Percentiles rank a stretch among this genome's conserved stretches.
phyloP scores from a whole-genome alignment of 1,284 basidiomycete genomes.

The Tilletia horrida region DNA sequence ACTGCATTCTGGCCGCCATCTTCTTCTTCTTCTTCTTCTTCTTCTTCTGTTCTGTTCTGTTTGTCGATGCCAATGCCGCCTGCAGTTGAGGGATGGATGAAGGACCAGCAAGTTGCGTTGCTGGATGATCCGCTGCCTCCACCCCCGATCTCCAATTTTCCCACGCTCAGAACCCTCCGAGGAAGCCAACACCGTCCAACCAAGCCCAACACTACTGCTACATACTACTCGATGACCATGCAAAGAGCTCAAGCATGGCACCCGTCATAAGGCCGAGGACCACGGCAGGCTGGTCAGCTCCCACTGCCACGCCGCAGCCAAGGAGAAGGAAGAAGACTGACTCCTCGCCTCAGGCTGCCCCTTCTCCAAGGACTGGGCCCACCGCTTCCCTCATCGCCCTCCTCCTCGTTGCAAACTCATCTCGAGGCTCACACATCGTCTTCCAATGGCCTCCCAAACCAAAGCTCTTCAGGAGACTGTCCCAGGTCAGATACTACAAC shows the following conservation, averaged over 20 bases:
- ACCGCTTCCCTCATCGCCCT: constrained; percentile 43
- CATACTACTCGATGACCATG: no score
- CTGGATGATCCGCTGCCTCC: no score
- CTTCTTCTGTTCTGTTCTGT: no score
- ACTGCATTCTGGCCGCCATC: neutral
- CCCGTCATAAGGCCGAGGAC: neutral
- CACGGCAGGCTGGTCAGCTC: constrained; percentile 4
- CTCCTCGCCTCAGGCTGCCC: neutral
- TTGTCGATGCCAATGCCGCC: no score
- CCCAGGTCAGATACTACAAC: constrained; percentile 43
- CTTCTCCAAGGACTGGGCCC: neutral
- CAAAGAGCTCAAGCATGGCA: no score
- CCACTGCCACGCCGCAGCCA: neutral
- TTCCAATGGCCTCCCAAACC: constrained; percentile 52
- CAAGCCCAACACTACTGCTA: no score
- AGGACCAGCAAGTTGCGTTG: no score
- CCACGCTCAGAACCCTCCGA: no score
- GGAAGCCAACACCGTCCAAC: no score
- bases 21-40: no score
- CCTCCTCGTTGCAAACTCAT: constrained; percentile 46
- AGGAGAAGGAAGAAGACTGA: neutral
- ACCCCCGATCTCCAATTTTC: no score
- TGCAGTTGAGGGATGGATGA: no score
- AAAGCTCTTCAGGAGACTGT: constrained; percentile 38
- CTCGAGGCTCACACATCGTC: constrained; percentile 44